These are phyloP conservation scores for Fusarium chuoi DNA, from an alignment of 2,329 filamentous ascomycete genomes.

Conservation along the genomic window DNA sequence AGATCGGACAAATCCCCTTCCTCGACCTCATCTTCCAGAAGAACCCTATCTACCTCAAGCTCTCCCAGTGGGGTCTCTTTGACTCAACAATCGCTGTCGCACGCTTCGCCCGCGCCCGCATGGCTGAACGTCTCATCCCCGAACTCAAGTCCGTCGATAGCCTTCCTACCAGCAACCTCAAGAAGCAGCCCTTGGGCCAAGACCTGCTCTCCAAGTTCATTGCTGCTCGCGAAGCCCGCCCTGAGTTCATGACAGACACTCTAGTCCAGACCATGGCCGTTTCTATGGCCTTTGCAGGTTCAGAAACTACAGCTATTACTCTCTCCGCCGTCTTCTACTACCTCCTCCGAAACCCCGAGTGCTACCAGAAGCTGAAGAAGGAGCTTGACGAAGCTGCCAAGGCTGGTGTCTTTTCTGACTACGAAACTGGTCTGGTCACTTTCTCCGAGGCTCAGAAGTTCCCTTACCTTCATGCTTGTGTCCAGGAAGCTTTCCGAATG, in stretches of 20 bases:
- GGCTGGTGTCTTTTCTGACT: conserved; percentile 61
- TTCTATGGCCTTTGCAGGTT: conserved; percentile 79
- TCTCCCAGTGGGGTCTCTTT: conserved; percentile 73
- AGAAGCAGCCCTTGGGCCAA: conserved; percentile 54
- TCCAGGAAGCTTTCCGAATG: conserved; percentile 81
- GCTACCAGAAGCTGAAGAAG: conserved; percentile 63
- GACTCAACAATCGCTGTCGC: conserved; percentile 79
- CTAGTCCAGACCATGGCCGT: conserved; percentile 77
- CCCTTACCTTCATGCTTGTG: conserved; percentile 79
- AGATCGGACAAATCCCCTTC: conserved; percentile 79
- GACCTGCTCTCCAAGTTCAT: conserved; percentile 80
- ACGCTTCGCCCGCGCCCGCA: conserved; percentile 74
- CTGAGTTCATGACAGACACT: conserved; percentile 76
- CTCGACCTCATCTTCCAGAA: conserved; percentile 77
- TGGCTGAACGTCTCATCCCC: conserved; percentile 68
- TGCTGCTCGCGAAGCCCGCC: conserved; percentile 72
- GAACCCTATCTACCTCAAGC: conserved; percentile 76
- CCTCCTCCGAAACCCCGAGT: conserved; percentile 70
- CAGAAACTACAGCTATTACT: conserved; percentile 82
- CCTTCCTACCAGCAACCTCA: conserved; percentile 49
- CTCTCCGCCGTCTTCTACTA: conserved; percentile 79
- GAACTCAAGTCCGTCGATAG: conserved; percentile 49
- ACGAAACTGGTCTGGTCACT: conserved; percentile 69
- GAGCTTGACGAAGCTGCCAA: conserved; percentile 72
- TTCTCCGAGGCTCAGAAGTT: conserved; percentile 77